Percentiles rank a stretch among this genome's conserved stretches.
phyloP scores from a whole-genome alignment of 2,329 filamentous ascomycete genomes.

The Anthostomella pinea region DNA sequence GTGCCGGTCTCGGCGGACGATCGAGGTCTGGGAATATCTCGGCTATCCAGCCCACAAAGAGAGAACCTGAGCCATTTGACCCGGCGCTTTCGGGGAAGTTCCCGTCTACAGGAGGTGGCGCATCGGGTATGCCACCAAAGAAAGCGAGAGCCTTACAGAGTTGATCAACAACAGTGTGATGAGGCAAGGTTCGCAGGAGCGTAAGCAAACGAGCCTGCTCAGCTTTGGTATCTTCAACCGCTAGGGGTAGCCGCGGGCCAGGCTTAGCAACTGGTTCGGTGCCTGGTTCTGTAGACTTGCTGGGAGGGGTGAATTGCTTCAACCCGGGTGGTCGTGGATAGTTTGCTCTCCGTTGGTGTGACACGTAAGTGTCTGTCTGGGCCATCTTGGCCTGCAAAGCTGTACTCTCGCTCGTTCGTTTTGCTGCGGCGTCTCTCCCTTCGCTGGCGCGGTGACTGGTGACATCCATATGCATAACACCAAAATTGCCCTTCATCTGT shows the following conservation, averaged over 20 bases:
- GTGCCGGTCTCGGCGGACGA: constrained; percentile 27
- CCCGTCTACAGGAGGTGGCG: constrained; percentile 47
- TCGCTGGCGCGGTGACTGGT: constrained; percentile 42
- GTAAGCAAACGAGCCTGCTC: constrained; percentile 60
- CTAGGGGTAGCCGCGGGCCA: constrained; percentile 30
- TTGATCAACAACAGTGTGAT: constrained; percentile 57
- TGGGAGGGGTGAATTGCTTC: constrained; percentile 27
- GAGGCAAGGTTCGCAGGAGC: constrained; percentile 53
- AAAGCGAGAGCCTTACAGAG: constrained; percentile 62
- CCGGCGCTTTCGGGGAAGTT: constrained; percentile 55
- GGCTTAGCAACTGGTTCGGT: neutral
- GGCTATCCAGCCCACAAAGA: constrained; percentile 60
- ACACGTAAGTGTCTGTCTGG: constrained; percentile 52
- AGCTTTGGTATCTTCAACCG: constrained; percentile 50
- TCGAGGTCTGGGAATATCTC: constrained; percentile 57
- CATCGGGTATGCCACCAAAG: constrained; percentile 59
- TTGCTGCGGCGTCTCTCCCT: constrained; percentile 52
- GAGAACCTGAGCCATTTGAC: constrained; percentile 54
- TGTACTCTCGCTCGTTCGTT: constrained; percentile 60
- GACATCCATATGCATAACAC: constrained; percentile 60
- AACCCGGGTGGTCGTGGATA: constrained; percentile 29
- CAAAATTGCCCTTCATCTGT: constrained; percentile 57
- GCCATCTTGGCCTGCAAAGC: constrained; percentile 56
- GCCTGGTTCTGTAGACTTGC: constrained; percentile 18
- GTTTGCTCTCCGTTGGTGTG: constrained; percentile 43